phyloP scores from a whole-genome alignment of 768 basidiomycete genomes.

The Strobilomyces dryophilus region DNA sequence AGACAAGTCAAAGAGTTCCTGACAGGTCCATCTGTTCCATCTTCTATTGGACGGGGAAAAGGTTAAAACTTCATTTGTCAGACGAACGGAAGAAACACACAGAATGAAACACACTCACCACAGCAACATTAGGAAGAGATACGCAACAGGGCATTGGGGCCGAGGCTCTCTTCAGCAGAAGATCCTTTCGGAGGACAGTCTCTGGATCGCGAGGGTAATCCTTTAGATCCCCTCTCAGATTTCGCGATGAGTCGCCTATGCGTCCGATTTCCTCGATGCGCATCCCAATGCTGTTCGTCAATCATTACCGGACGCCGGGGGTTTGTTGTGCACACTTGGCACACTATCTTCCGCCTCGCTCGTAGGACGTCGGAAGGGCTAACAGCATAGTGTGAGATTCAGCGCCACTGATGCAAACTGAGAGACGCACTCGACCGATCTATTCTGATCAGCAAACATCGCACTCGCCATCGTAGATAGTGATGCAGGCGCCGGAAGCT shows the following conservation, averaged over 20 bases:
- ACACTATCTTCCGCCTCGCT: constrained; percentile 55
- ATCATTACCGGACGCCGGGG: constrained; percentile 58
- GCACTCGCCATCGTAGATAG: constrained; percentile 52
- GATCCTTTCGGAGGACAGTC: neutral
- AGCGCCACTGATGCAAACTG: neutral
- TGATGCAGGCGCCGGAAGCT: constrained; percentile 52
- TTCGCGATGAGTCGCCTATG: constrained; percentile 49
- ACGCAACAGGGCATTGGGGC: constrained; percentile 1
- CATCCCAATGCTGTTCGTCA: constrained; percentile 51
- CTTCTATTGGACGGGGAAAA: neutral
- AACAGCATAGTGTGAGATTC: constrained; percentile 10
- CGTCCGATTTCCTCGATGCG: constrained; percentile 50
- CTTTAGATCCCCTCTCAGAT: constrained; percentile 13
- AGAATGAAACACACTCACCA: constrained; percentile 6
- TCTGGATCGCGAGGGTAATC: neutral
- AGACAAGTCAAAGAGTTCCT: neutral
- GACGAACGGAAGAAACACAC: neutral
- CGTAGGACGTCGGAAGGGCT: constrained; percentile 58
- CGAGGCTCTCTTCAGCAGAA: constrained; percentile 1
- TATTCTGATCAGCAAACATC: constrained; percentile 45
- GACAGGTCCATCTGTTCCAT: neutral
- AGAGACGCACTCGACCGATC: constrained; percentile 43
- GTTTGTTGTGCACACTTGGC: constrained; percentile 59
- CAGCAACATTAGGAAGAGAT: constrained; percentile 6
- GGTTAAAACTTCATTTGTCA: neutral